Conservation (phyloP, 2,329 filamentous ascomycete genomes). For the Fusarium coicis region DNA sequence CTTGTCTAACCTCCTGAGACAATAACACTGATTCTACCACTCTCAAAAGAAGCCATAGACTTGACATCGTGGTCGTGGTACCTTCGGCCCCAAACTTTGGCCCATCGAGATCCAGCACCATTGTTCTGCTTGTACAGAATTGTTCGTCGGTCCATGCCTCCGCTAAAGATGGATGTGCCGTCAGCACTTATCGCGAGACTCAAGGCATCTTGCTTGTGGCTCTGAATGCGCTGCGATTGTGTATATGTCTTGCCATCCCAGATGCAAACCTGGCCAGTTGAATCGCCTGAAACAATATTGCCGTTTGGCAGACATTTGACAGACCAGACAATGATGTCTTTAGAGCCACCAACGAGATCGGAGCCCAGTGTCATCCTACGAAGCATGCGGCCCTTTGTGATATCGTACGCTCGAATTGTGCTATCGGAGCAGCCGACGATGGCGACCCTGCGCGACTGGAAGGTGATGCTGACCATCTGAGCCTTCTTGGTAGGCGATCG, state of each 20-base stretch:
- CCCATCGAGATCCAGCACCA: slow-evolving; percentile 76
- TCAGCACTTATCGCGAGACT: slow-evolving; percentile 86
- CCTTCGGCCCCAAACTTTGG: slow-evolving; percentile 83
- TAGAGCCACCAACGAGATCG: slow-evolving; percentile 79
- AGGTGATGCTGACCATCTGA: slow-evolving; percentile 89
- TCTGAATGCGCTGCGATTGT: slow-evolving; percentile 84
- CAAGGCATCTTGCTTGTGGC: slow-evolving; percentile 89
- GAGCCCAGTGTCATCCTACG: slow-evolving; percentile 88
- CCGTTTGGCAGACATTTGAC: slow-evolving; percentile 88
- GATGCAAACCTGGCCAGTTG: slow-evolving; percentile 90
- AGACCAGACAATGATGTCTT: slow-evolving; percentile 91
- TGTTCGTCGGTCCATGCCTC: slow-evolving; percentile 90
- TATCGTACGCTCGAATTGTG: slow-evolving; percentile 91
- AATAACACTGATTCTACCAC: slow-evolving; percentile 82
- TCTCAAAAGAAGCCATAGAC: slow-evolving; percentile 90
- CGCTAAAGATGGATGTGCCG: slow-evolving; percentile 85
- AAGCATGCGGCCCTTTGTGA: slow-evolving; percentile 78
- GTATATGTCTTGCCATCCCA: slow-evolving; percentile 96
- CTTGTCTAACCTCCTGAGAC: slow-evolving; percentile 85
- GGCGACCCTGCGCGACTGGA: slow-evolving; percentile 83
- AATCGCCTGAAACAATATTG: slow-evolving; percentile 94
- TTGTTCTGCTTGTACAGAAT: slow-evolving; percentile 79
- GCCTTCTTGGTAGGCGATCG: slow-evolving; percentile 84
- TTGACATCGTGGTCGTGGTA: slow-evolving; percentile 97
- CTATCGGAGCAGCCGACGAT: slow-evolving; percentile 97